Base-by-base conservation (phyloP, 2,329 filamentous ascomycete species). In the Hawksworthiomyces lignivorus region DNA sequence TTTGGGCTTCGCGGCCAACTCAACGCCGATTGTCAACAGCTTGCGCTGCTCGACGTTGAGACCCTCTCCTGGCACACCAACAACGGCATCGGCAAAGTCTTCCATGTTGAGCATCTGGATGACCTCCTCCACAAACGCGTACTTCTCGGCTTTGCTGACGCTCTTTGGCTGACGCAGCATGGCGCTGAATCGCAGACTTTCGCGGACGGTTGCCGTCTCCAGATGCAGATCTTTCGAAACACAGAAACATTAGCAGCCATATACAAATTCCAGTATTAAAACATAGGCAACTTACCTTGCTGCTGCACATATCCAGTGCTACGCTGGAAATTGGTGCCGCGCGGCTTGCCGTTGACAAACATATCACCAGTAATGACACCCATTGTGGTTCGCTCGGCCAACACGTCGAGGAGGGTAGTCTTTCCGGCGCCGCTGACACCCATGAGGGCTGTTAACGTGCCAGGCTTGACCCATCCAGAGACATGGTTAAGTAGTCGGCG, bases 271-370 rank as follows among this genome's bases (percentile, higher is more conserved):
- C n/a, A n/a, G n/a, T n/a, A n/a, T n/a, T n/a, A n/a, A n/a, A n/a
- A n/a, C n/a, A n/a, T n/a, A n/a, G n/a, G n/a, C n/a, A n/a, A n/a
- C n/a, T n/a, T n/a, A n/a, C n/a, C n/a, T n/a, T n/a, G 87, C 60
- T 95, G 89, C 57, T 94, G 87, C 27, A 89, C 88, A 52, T 94
- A 94, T 36, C 88, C 88, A 0, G 87, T 94, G 65, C 90, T 92
- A 50, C 88, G 83, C 61, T 94, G 88, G 73, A 95, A 95, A 0
- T 84, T 87, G 32, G 73, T 72, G 51, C 94, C 87, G 35, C 85
- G 78, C 22, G 77, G 80, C 27, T 69, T 72, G 24, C 75, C 76
- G 45, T 79, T 72, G 11, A 80, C 73, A 10, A 78, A 61, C 82
- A 94, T 92, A 52, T 92, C 82, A 41, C 89, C 89, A 7, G 77